Evolutionary conservation across 257 asterid species (phyloP), one percentile per base, ranked within the genome.

Genomic region (Schizonepeta tenuifolia): DNA sequence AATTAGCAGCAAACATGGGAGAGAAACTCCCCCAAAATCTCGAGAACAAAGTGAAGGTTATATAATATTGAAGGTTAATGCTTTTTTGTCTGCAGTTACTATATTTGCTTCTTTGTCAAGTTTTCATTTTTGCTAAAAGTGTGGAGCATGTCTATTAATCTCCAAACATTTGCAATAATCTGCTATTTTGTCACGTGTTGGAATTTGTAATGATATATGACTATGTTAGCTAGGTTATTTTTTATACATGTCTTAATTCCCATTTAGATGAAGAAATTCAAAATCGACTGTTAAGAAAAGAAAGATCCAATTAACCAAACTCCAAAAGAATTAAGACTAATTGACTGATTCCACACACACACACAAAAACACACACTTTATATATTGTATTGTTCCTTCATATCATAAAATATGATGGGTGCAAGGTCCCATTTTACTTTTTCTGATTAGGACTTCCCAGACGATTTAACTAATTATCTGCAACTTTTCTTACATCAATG

Each of bases 1-100:
- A 47, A 46, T 57, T 40, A 67, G 74, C 73, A 68, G 67, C 72
- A 73, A 73, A 73, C 72, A 75, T 8, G 64, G 56, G 65, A 53
- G 11, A 59, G 26, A 53, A 21, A 53, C 33, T 21, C 59, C 59
- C 31, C 15, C 1, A 6, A 71, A 41, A 36, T 43, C 58, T 41
- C n/a, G 67, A 56, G 20, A 40, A 36, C 17, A 47, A 9, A 3
- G 15, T 49, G 60, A 5, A 24, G 26, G 26, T 24, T 24, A 24
- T 24, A 24, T 24, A 24, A 24, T 24, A 24, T 24, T 24, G 26
- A 24, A 24, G 26, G 2, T 1, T 24, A 24, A 24, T 3, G n/a
- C 2, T 47, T 47, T 47, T 47, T 66, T 13, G 49, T 10, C 17
- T 9, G 5, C 36, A 31, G 36, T 47, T 69, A 21, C 38, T 3